Base-by-base conservation (phyloP, 371 early-diverging fungal genomes). In the Actinomucor elegans region DNA sequence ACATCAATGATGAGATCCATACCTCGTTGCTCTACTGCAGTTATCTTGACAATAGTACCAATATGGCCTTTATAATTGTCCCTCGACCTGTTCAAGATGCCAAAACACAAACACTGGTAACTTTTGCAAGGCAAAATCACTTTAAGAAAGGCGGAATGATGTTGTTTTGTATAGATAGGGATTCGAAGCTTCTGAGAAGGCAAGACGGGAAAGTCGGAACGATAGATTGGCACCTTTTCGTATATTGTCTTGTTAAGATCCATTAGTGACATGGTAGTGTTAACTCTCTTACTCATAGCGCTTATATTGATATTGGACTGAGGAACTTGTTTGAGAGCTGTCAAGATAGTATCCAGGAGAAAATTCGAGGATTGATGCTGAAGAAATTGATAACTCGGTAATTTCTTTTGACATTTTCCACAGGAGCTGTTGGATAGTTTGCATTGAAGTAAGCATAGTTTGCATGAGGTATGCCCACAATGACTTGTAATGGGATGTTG, bases 391-490 rank as follows among this genome's bases (percentile, higher is more conserved):
- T 61, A 70, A 11, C 59, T 54, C 6, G 71, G 71, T 21, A 70
- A 43, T 18, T 64, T 49, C 26, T 48, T 55, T 28, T 53, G 58
- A 36, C 71, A 70, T 21, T 36, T 29, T 9, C 37, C 40, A 36
- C 71, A 70, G 3, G 45, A 29, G 20, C 60, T 61, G 11, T 41
- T 41, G 6, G 47, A 15, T 7, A 66, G 48, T 24, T 55, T 64
- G 20, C 55, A 51, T 17, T 52, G 49, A 5, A 73, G 48, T 4
- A 86, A 47, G 47, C 91, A 90, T 1, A 62, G 27, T 31, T 75
- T 76, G 64, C 91, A 90, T 51, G 81, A 79, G 0, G 84, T 83
- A 56, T 90, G 91, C 3, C 91, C 91, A 55, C 91, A 90, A 9
- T 72, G 73, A 17, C 75, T 75, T 0, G 88, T 87, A 31, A 86